Conservation (phyloP, 176 grass and related monocot genomes). For the Rhynchospora tenuis region DNA sequence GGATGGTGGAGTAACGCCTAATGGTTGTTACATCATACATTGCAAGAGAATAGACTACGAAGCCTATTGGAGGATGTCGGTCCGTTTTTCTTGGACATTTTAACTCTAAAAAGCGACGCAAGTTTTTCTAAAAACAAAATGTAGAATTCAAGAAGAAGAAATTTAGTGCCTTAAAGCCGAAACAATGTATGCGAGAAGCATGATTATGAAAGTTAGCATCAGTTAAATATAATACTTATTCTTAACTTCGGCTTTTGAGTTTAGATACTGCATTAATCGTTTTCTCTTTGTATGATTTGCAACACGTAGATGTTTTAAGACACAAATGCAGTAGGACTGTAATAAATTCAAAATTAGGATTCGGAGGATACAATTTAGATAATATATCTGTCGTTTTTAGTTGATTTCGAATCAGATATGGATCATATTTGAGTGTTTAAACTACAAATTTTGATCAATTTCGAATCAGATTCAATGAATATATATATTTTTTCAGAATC, state of each 20-base stretch:
- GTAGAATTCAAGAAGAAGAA: background rate
- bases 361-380: no score
- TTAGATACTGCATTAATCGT: no score
- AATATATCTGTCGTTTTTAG: background rate
- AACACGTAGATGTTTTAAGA: background rate
- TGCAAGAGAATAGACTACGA: background rate
- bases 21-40: constrained; percentile 13
- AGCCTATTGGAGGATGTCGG: background rate
- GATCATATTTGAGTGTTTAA: background rate
- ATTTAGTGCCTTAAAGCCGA: background rate
- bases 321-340: background rate
- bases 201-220: background rate
- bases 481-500: background rate
- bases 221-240: background rate
- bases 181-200: background rate
- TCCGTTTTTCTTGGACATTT: constrained; percentile 1
- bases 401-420: background rate
- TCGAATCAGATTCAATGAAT: background rate
- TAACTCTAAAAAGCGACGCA: background rate
- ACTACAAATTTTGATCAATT: background rate
- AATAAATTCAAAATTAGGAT: background rate
- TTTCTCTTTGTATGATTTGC: background rate
- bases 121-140: background rate
- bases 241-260: no score
- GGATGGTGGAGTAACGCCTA: constrained; percentile 14